These are phyloP conservation scores for Batrachochytrium dendrobatidis DNA, from an alignment of 371 early-diverging fungal genomes.

Conservation along the genomic window DNA sequence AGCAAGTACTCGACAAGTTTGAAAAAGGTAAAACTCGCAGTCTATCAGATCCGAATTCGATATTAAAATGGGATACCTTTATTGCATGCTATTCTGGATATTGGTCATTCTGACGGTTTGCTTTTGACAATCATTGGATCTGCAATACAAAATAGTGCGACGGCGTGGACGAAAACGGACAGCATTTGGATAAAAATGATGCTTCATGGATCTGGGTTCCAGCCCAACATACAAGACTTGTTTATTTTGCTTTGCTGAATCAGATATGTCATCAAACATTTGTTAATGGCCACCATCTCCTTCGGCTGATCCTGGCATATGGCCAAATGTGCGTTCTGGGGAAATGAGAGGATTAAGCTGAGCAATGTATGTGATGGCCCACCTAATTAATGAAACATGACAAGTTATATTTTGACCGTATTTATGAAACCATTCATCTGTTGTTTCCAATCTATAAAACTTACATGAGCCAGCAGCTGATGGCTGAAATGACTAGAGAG, in stretches of 20 bases:
- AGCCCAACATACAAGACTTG: neutral
- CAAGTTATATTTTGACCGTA: too few species aligned
- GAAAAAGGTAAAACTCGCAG: constrained; percentile 63
- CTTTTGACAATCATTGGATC: neutral
- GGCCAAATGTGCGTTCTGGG: constrained; percentile 13
- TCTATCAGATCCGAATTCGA: neutral
- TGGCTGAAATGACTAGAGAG: constrained; percentile 9
- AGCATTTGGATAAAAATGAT: constrained; percentile 15
- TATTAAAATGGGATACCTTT: neutral
- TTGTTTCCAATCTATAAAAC: too few species aligned
- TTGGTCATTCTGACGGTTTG: neutral
- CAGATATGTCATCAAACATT: neutral
- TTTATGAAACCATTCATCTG: too few species aligned
- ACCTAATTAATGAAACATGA: too few species aligned
- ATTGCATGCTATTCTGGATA: neutral
- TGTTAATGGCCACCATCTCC: neutral
- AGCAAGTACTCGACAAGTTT: constrained; percentile 57
- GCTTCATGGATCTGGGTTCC: neutral
- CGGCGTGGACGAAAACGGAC: constrained; percentile 81
- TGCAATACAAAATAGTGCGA: constrained; percentile 50
- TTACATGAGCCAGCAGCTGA: constrained; percentile 18
- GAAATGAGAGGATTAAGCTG: constrained; percentile 17
- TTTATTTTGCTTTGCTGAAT: neutral
- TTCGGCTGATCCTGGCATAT: neutral
- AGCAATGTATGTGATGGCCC: constrained; percentile 23